Percentiles rank a stretch among this genome's conserved stretches.
Conservation (phyloP, 495 filamentous ascomycete species). For the Glarea lozoyensis region DNA sequence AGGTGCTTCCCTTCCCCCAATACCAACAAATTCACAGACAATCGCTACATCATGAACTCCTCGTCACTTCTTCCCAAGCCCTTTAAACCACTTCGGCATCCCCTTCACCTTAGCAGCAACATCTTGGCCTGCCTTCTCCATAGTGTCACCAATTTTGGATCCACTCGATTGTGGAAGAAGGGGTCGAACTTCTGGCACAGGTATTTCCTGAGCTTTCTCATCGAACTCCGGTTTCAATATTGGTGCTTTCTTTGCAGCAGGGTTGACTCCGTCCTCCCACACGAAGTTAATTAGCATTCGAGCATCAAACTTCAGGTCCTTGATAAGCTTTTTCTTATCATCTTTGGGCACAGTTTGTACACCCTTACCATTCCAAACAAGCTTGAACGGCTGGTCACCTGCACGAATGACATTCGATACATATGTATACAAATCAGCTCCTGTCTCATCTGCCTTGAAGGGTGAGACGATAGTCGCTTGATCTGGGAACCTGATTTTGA, state of each 20-base stretch:
- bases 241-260: conserved; percentile 36
- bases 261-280: conserved; percentile 55
- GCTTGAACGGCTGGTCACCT: conserved; percentile 37
- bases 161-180: conserved; percentile 32
- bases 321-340: conserved; percentile 52
- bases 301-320: conserved; percentile 58
- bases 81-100: conserved; percentile 65
- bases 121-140: conserved; percentile 21
- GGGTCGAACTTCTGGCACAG: conserved; percentile 30
- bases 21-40: background rate
- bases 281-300: conserved; percentile 67
- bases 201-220: conserved; percentile 55
- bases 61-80: conserved; percentile 39
- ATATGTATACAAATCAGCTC: conserved; percentile 55
- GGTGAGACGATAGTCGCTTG: conserved; percentile 58
- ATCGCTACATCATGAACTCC: conserved; percentile 2
- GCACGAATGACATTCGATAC: conserved; percentile 44
- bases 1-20: conserved; percentile 1
- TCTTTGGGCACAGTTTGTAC: conserved; percentile 26
- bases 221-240: conserved; percentile 56
- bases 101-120: conserved; percentile 25
- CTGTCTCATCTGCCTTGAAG: conserved; percentile 55
- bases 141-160: conserved; percentile 23
- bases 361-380: conserved; percentile 25
- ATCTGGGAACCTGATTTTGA: conserved; percentile 85